Base-by-base conservation (phyloP, 1,284 basidiomycete species). In the Boletus semigastroideus region DNA sequence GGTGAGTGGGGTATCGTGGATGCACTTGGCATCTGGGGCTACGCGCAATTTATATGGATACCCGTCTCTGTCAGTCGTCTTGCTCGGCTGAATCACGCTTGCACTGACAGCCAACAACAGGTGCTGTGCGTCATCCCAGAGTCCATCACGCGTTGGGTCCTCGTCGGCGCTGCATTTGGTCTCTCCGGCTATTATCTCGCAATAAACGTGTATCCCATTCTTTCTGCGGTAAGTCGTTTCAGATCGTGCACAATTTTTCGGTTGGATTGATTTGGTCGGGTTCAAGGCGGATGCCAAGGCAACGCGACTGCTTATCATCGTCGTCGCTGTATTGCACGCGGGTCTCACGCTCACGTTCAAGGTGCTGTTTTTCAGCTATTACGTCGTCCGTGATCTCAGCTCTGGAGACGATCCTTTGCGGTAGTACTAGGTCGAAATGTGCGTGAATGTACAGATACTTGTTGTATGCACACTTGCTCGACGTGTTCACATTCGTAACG, bases 1-100 rank as follows among this genome's bases (percentile, higher is more conserved):
- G 85, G 84, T 0, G 89, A 91, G 61, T 95, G 94, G 87, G 84
- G 87, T 46, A 75, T 94, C 1, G 81, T 90, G 2, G 93, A 97
- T 66, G 86, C 86, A 0, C 66, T 90, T 20, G 77, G 84, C 13
- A 70, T 89, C 20, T 90, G 90, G 90, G 80, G 86, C 45, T 86
- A 91, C 67, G 78, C 74, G 46, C 80, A 84, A 65, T 90, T 87
- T 58, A 78, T 86, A 4, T 90, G 88, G 87, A 86, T 91, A 56
- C 87, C 87, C 9, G 83, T 89, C 39, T 79, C 88, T 48, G 88
- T 91, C 52, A 59, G 83, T 75, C 20, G 13, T 46, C 28, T 40
- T 38, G 10, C 6, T 37, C 46, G 31, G 13, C 4, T 30, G 22
- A 1, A 16, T 33, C 13, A 3, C 20, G 31, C 17, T 34, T 9